Evolutionary conservation across 169 alveolate genomes (phyloP).

Genomic region (Cryptosporidium muris): DNA sequence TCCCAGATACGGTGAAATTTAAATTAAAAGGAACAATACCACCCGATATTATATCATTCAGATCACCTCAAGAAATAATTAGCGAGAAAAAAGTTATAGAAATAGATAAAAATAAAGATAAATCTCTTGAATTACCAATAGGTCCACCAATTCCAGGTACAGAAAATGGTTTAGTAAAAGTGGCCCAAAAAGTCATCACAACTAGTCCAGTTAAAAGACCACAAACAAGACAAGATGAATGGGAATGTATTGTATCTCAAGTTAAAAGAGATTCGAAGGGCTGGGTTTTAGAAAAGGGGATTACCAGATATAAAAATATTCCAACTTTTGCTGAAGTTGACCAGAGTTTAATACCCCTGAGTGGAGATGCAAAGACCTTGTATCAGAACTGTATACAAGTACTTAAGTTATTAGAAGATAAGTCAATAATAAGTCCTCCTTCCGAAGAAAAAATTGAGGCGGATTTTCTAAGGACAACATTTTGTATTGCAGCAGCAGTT

Average conservation of each 20-base stretch:
- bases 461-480: slow-evolving; percentile 62
- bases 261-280: slow-evolving; percentile 41
- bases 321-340: slow-evolving; percentile 46
- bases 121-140: slow-evolving; percentile 10
- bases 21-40: not conserved
- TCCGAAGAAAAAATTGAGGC: slow-evolving; percentile 49
- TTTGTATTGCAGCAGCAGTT: slow-evolving; percentile 61
- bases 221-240: slow-evolving; percentile 65
- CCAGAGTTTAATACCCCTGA: slow-evolving; percentile 6
- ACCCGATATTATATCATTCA: not conserved
- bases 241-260: slow-evolving; percentile 59
- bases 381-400: slow-evolving; percentile 49
- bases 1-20: not conserved
- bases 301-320: slow-evolving; percentile 36
- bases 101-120: slow-evolving; percentile 1
- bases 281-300: slow-evolving; percentile 62
- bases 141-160: slow-evolving; percentile 69
- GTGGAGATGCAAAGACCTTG: slow-evolving; percentile 67
- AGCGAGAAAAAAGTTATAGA: not conserved
- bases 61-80: slow-evolving; percentile 16
- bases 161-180: slow-evolving; percentile 41
- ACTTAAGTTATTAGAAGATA: slow-evolving; percentile 15
- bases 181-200: slow-evolving; percentile 6
- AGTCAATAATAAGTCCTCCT: slow-evolving; percentile 34
- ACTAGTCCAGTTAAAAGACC: slow-evolving; percentile 23